Evolutionary conservation across 1,139 yeast genomes (phyloP), one percentile per base, ranked within the genome.

Genomic region (Suhomyces atakaporum): DNA sequence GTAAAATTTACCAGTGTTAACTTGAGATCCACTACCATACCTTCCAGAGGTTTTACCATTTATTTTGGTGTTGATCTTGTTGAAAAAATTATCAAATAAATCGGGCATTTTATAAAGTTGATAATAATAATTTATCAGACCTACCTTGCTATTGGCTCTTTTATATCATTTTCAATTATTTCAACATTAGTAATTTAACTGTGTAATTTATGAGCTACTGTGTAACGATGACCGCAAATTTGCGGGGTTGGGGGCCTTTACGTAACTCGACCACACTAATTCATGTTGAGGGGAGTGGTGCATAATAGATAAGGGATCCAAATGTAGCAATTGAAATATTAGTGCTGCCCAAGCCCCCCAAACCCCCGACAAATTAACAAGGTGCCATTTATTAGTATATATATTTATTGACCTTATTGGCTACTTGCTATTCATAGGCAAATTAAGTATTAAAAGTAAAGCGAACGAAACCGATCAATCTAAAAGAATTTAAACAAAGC

Each of bases 51-150:
- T 47, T 35, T 60, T 62, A 10, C 71, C 73, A 38, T 58, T 60
- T 25, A 67, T 39, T 26, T 61, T 56, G 22, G 62, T 45, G 23
- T 60, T 54, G 18, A 69, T 49, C 35, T 58, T 63, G 25, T 53
- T 56, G 40, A 66, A 66, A 33, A 69, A 57, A 44, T 66, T 65
- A 39, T 69, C 75, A 43, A 69, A 69, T 49, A 69, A 55, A 50
- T 66, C 75, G 14, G 73, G 72, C 75, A 69, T 69, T 21, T 9
- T 44, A 7, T 6, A 22, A 22, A 9, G 14, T 4, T 6, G 5
- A 24, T n/a, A 4, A 9, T 16, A 16, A 20, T 15, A 3, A 22
- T 14, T 14, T 7, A 14, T 21, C 14, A 10, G 10, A 14, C 7
- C 10, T 3, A 3, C 8, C 4, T 13, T 7, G 20, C 21, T 12